A percentile compares a stretch with the other conserved stretches of the same genome.
These are phyloP conservation scores for Yamadazyma epiphylla DNA, from an alignment of 1,139 yeast species.

Conservation along the genomic window DNA sequence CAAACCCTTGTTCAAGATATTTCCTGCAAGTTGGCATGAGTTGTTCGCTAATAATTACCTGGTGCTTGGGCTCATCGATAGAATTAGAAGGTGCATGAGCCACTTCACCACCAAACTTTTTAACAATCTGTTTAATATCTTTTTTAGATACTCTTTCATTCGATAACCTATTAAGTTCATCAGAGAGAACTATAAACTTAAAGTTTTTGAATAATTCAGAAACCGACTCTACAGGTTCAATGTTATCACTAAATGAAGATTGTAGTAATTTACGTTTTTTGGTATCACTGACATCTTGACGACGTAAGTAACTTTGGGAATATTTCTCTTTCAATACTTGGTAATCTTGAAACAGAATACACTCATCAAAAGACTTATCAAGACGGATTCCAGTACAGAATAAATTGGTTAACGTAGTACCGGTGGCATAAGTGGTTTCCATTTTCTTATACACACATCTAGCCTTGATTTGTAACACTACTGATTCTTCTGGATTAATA, in stretches of 20 bases:
- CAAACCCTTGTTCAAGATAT: constrained; percentile 46
- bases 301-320: constrained; percentile 19
- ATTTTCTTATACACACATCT: constrained; percentile 58
- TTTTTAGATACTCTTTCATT: constrained; percentile 26
- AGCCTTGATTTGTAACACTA: constrained; percentile 84
- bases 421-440: constrained; percentile 53
- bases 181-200: constrained; percentile 15
- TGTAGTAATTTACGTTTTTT: constrained; percentile 9
- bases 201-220: constrained; percentile 4
- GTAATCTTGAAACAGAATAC: constrained; percentile 59
- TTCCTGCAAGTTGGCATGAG: constrained; percentile 43
- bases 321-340: constrained; percentile 27
- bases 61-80: constrained; percentile 17
- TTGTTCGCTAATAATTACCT: constrained; percentile 46
- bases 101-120: constrained; percentile 49
- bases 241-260: constrained; percentile 11
- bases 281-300: constrained; percentile 25
- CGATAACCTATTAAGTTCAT: constrained; percentile 21
- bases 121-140: constrained; percentile 36
- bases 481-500: constrained; percentile 74
- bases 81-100: constrained; percentile 13
- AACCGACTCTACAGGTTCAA: constrained; percentile 6
- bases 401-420: constrained; percentile 71
- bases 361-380: constrained; percentile 59
- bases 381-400: constrained; percentile 65